phyloP scores from a whole-genome alignment of 257 asterid genomes.

The Catharanthus roseus region DNA sequence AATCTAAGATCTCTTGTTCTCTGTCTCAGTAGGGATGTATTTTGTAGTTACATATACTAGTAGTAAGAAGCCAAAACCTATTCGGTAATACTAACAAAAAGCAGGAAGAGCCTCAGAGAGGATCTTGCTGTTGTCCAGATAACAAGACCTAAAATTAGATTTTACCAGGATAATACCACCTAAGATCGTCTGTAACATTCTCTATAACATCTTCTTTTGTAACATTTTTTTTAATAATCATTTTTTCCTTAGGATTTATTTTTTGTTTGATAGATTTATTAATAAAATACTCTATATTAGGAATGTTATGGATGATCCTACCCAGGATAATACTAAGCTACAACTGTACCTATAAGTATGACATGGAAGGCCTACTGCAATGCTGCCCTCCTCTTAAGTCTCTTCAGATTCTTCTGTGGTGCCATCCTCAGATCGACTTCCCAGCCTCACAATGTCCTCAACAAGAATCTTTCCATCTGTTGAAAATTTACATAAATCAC shows the following conservation, averaged over 20 bases:
- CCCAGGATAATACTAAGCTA: no score
- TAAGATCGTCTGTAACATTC: no score
- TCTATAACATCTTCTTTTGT: no score
- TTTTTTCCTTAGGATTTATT: no score
- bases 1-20: neutral
- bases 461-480: conserved; percentile 90
- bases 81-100: neutral
- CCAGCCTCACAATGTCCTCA: conserved; percentile 80
- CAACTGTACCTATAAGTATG: neutral
- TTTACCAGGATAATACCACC: neutral
- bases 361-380: neutral
- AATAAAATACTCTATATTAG: no score
- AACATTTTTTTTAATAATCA: no score
- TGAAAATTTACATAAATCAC: conserved; percentile 8
- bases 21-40: neutral
- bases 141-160: neutral
- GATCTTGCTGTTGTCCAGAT: neutral
- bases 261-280: no score
- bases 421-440: conserved; percentile 51
- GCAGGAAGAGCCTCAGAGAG: neutral
- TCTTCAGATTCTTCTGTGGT: conserved; percentile 37
- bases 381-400: conserved; percentile 14
- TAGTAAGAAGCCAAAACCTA: neutral
- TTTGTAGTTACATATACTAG: neutral
- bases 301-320: no score